phyloP scores from a whole-genome alignment of 108 stramenopile genomes.

The Nitzschia sp. region DNA sequence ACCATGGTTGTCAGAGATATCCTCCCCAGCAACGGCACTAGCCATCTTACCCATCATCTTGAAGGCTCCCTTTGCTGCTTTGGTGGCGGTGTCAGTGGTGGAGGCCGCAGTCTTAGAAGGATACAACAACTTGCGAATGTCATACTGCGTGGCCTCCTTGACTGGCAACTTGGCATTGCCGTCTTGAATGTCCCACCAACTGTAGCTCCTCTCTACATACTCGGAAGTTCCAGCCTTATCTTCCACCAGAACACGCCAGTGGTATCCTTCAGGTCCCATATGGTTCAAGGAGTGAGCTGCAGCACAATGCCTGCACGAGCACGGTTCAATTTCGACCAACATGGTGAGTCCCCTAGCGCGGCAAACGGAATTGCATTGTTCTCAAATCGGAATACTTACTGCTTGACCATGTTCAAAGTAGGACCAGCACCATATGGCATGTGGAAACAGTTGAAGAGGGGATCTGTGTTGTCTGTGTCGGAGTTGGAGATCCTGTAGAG shows the following conservation, averaged over 20 bases:
- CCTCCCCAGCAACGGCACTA: conserved; percentile 48
- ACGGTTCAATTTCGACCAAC: too few species aligned
- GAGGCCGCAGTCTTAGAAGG: conserved; percentile 34
- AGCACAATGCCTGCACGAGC: conserved; percentile 43
- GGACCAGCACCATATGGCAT: conserved; percentile 62
- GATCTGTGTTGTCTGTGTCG: conserved; percentile 36
- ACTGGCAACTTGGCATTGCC: conserved; percentile 80
- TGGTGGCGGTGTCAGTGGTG: conserved; percentile 41
- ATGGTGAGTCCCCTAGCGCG: too few species aligned
- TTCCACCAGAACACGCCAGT: conserved; percentile 84
- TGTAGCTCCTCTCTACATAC: conserved; percentile 36
- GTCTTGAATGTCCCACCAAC: conserved; percentile 91
- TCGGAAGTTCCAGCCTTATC: conserved; percentile 47
- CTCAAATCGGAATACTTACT: conserved; percentile 35
- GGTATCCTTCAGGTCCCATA: conserved; percentile 73
- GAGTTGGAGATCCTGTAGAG: conserved; percentile 56
- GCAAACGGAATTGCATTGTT: too few species aligned
- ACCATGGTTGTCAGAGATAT: conserved; percentile 40
- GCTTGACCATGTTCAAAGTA: conserved; percentile 65
- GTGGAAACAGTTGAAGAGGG: conserved; percentile 66
- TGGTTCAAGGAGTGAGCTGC: conserved; percentile 54
- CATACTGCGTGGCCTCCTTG: conserved; percentile 57
- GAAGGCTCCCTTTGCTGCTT: conserved; percentile 81
- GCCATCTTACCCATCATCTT: conserved; percentile 79
- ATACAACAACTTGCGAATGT: conserved; percentile 60